A percentile compares a stretch with the other conserved stretches of the same genome.
phyloP scores from a whole-genome alignment of 2,329 filamentous ascomycete genomes.

The Septoria linicola region DNA sequence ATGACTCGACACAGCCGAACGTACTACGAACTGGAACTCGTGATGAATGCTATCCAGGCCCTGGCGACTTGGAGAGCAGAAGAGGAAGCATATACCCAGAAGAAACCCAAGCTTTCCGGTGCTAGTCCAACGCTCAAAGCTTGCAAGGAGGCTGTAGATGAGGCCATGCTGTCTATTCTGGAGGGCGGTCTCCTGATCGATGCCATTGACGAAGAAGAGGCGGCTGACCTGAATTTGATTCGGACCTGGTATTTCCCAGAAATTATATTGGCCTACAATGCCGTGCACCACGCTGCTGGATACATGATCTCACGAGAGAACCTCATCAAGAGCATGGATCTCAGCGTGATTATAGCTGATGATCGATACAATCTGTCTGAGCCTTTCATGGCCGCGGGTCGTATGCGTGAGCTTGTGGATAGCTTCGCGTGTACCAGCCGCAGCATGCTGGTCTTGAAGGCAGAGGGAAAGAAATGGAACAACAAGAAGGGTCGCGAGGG shows the following conservation, averaged over 20 bases:
- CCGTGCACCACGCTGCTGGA: conserved; percentile 75
- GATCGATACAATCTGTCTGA: conserved; percentile 37
- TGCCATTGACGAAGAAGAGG: conserved; percentile 50
- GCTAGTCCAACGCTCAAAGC: conserved; percentile 37
- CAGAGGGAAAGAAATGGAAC: conserved; percentile 42
- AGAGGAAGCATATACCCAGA: conserved; percentile 41
- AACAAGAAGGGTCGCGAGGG: conserved; percentile 46
- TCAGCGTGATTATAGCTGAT: conserved; percentile 73
- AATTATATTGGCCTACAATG: conserved; percentile 78
- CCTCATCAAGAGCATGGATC: conserved; percentile 81
- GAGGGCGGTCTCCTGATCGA: conserved; percentile 33
- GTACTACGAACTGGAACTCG: conserved; percentile 47
- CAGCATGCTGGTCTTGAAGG: conserved; percentile 59
- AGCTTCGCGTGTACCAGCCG: conserved; percentile 76
- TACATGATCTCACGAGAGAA: conserved; percentile 71
- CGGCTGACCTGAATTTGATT: conserved; percentile 62
- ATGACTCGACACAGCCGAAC: conserved; percentile 34
- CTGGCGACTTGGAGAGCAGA: conserved; percentile 45
- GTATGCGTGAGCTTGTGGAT: conserved; percentile 48
- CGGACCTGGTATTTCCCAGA: conserved; percentile 82
- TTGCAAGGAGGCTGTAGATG: conserved; percentile 42
- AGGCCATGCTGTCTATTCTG: conserved; percentile 42
- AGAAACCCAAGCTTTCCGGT: conserved; percentile 23
- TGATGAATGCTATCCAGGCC: conserved; percentile 45
- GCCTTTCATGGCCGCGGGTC: conserved; percentile 41